These are phyloP conservation scores for Aureobasidium subglaciale DNA, from an alignment of 2,329 filamentous ascomycete genomes.

Conservation along the genomic window DNA sequence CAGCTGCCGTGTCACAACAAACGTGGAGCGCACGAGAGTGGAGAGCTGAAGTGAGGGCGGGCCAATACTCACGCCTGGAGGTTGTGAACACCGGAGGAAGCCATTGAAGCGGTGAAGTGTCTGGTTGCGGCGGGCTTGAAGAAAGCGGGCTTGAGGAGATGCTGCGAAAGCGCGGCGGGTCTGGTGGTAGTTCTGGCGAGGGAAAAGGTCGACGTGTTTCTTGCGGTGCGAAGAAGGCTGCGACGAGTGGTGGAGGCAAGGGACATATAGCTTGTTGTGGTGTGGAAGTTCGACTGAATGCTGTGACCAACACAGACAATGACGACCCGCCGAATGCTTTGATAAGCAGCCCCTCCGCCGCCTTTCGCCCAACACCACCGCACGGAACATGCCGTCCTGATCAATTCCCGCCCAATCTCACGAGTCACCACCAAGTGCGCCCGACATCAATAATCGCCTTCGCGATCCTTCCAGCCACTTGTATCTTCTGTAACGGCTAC, in stretches of 20 bases:
- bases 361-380: background rate
- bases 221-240: slow-evolving; percentile 16
- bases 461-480: background rate
- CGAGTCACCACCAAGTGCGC: background rate
- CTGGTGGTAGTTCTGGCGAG: slow-evolving; percentile 8
- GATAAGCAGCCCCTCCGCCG: slow-evolving; percentile 7
- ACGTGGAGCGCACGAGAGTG: too few relatives aligned
- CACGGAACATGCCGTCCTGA: background rate
- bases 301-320: background rate
- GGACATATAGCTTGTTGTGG: slow-evolving; percentile 3
- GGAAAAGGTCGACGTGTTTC: slow-evolving; percentile 13
- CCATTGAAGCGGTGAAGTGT: slow-evolving; percentile 39
- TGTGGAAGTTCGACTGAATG: background rate
- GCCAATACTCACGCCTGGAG: slow-evolving; percentile 34
- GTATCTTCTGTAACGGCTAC: background rate
- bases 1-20: background rate
- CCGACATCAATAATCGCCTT: background rate
- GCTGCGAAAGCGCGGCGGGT: slow-evolving; percentile 13
- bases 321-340: background rate
- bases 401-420: background rate
- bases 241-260: slow-evolving; percentile 10
- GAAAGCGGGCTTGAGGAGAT: slow-evolving; percentile 17
- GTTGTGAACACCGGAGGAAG: slow-evolving; percentile 45
- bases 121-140: slow-evolving; percentile 20
- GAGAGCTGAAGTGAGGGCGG: background rate